phyloP scores from a whole-genome alignment of 2,329 filamentous ascomycete species.

The Penicillium frequentans region DNA sequence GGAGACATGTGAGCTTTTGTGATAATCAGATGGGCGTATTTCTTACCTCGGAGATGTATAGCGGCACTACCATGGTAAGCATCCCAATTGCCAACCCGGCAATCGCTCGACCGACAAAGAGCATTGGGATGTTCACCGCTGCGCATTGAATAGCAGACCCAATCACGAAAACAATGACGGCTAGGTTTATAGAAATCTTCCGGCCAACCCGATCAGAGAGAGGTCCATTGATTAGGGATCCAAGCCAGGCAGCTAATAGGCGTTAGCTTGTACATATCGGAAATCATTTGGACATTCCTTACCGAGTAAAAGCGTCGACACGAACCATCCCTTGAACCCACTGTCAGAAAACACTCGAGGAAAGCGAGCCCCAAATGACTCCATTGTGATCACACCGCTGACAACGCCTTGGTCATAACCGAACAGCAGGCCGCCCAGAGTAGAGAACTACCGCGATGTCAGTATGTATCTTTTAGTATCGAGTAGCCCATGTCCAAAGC shows the following conservation, averaged over 20 bases:
- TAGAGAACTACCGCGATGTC: slow-evolving; percentile 34
- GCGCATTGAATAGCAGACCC: slow-evolving; percentile 51
- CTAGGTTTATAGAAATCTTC: slow-evolving; percentile 53
- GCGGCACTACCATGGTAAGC: slow-evolving; percentile 50
- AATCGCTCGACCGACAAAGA: slow-evolving; percentile 48
- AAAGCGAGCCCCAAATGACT: slow-evolving; percentile 43
- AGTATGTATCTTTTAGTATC: neutral
- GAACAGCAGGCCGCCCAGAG: slow-evolving; percentile 47
- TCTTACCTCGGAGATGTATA: slow-evolving; percentile 55
- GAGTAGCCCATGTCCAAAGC: neutral
- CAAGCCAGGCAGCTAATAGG: slow-evolving; percentile 48
- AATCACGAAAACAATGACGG: slow-evolving; percentile 53
- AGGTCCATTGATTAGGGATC: slow-evolving; percentile 49
- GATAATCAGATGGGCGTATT: neutral
- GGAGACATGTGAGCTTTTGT: neutral
- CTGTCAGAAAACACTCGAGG: slow-evolving; percentile 46
- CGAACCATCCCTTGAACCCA: slow-evolving; percentile 55
- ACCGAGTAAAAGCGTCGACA: slow-evolving; percentile 50
- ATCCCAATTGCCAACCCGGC: slow-evolving; percentile 47
- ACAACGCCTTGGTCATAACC: slow-evolving; percentile 55
- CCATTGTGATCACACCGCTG: slow-evolving; percentile 50
- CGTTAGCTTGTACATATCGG: neutral
- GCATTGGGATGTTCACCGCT: slow-evolving; percentile 41
- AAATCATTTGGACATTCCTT: slow-evolving; percentile 1
- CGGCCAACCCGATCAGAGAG: slow-evolving; percentile 54